Base-by-base conservation (phyloP, 108 stramenopile genomes). In the Skeletonema grethae region DNA sequence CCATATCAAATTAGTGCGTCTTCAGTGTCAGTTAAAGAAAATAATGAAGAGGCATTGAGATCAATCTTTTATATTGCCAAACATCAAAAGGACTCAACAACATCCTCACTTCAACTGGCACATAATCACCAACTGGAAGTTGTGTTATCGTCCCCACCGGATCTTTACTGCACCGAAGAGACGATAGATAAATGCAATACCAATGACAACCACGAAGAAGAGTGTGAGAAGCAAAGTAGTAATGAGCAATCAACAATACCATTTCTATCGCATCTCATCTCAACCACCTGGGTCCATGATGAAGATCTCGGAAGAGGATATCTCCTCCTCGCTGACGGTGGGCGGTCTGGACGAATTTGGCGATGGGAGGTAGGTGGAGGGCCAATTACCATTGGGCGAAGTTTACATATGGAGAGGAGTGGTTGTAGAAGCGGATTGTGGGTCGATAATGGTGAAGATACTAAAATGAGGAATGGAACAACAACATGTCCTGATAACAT, bases 341-440 rank as follows among this genome's bases (percentile, higher is more conserved):
- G 81, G 9, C 35, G 67, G 7, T 69, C 68, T 18, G 89, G 89
- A n/a, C 70, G 84, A 18, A 82, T 93, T 53, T 93, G 86, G 88
- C 63, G 85, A 72, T 93, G 88, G 87, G 92, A 93, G 72, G 79
- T 84, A 2, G 92, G 88, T 25, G 89, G 88, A 18, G 92, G 92
- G 63, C 89, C 89, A 10, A 90, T 93, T 55, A 80, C 89, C 5
- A 93, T 93, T 76, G 92, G 92, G 29, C 70, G 69, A 69, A 87
- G 86, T 53, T 75, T 93, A 46, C 80, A 86, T 66, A 76, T 90
- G 79, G 73, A 84, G 61, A 67, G 80, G 57, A 72, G 77, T 36
- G 92, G 92, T 4, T 93, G 92, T 79, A 85, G 92, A 7, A 87
- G 86, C 48, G 70, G 76, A 20, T 41, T 68, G 12, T 81, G 80